Conservation (phyloP, 768 basidiomycete genomes). For the Boletus bicolor region DNA sequence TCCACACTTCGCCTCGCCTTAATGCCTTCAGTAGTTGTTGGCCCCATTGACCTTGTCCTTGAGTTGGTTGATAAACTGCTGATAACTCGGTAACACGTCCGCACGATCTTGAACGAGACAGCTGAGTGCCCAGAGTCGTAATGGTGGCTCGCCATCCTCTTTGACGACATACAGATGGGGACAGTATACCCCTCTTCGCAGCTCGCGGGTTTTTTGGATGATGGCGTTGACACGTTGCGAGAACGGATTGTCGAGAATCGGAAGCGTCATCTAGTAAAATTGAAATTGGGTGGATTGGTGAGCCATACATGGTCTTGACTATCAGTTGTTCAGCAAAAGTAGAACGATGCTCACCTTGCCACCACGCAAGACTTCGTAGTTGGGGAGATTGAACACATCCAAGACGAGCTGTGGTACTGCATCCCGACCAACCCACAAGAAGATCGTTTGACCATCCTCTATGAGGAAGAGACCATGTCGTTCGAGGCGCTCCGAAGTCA, state of each 20-base stretch:
- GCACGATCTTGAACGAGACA: conserved; percentile 93
- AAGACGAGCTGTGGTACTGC: conserved; percentile 92
- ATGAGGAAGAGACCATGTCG: conserved; percentile 95
- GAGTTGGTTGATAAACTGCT: conserved; percentile 86
- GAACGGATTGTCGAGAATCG: conserved; percentile 87
- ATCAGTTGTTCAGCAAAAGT: neutral
- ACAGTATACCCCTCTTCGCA: conserved; percentile 88
- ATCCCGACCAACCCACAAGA: conserved; percentile 97
- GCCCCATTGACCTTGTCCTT: conserved; percentile 71
- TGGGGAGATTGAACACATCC: conserved; percentile 91
- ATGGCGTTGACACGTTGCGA: conserved; percentile 94
- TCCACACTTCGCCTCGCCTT: neutral
- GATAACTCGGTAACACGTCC: conserved; percentile 93
- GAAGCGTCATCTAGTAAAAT: conserved; percentile 72
- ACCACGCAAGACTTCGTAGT: conserved; percentile 83
- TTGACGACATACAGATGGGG: conserved; percentile 96
- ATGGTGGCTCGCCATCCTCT: conserved; percentile 93
- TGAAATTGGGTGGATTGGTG: neutral
- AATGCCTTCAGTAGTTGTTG: conserved; percentile 28
- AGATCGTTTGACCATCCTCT: conserved; percentile 96
- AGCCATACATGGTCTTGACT: neutral
- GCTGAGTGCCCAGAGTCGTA: conserved; percentile 94
- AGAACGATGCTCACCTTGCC: conserved; percentile 66
- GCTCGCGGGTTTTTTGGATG: conserved; percentile 90
- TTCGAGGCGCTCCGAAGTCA: conserved; percentile 93